Evolutionary conservation across 148 eudicot species (phyloP), one percentile per base, ranked within the genome.

Genomic region (Silene conica): DNA sequence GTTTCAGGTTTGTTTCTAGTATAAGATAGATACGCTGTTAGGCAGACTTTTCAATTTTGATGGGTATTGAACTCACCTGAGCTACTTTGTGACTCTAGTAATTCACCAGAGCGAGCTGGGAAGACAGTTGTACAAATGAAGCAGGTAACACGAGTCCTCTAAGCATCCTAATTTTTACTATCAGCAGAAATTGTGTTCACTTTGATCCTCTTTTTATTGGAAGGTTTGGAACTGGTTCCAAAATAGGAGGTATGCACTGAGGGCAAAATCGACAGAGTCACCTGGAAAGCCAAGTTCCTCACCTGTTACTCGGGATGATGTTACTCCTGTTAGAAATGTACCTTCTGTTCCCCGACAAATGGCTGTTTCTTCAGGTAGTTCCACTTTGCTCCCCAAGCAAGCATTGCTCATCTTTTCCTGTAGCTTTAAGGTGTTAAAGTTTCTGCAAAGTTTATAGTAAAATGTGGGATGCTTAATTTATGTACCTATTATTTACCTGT

Each of bases 211-310:
- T 60, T 15, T 65, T 2, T 26, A 14, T 54, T 23, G 64, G 38
- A 68, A 94, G 98, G 95, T 92, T 21, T 96, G 96, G 97, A 96
- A 89, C 77, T 96, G 99, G 99, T 96, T 96, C 74, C 99, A 96
- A 62, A 96, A 96, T 81, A 89, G 92, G 80, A 84, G 99, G 67
- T 89, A 90, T 87, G 91, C 97, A 45, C 79, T 96, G 61, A 90
- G 96, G 76, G 86, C 96, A 63, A 96, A 84, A 84, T 73, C 84
- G 58, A 81, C 84, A 3, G 91, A 83, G 81, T 6, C 87, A 62
- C 83, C 91, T 68, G 84, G 73, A 73, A 86, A 84, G 80, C 63
- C 78, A 52, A 84, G 77, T 77, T 45, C 75, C 52, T 69, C 90
- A 25, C 82, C 81, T 55, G 41, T 81, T 80, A 79, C 90, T 74